These are phyloP conservation scores for Lithohypha guttulata DNA, from an alignment of 2,329 filamentous ascomycete genomes.

Conservation along the genomic window DNA sequence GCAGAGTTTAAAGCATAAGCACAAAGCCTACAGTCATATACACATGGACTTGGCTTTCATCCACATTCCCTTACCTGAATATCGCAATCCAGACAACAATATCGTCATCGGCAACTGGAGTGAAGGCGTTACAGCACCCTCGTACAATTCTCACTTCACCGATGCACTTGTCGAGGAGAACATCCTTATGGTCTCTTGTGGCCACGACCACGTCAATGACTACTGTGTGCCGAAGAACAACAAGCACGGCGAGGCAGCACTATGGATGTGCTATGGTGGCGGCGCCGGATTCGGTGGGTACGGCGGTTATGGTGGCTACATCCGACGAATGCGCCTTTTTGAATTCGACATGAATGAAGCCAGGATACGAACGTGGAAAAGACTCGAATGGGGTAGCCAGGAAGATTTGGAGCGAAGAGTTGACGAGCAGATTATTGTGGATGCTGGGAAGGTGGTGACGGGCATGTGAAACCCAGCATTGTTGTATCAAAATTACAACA, in stretches of 20 bases:
- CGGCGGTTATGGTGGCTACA: slow-evolving; percentile 76
- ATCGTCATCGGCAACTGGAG: slow-evolving; percentile 58
- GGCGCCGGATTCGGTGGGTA: slow-evolving; percentile 90
- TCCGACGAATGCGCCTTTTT: slow-evolving; percentile 76
- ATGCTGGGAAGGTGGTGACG: slow-evolving; percentile 43
- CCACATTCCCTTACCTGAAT: slow-evolving; percentile 91
- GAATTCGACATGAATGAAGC: slow-evolving; percentile 89
- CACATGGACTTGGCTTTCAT: slow-evolving; percentile 97
- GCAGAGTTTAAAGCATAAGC: slow-evolving; percentile 60
- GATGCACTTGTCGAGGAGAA: slow-evolving; percentile 79
- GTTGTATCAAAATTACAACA: too few relatives aligned
- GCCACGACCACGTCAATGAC: slow-evolving; percentile 95
- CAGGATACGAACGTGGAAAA: slow-evolving; percentile 83
- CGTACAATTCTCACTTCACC: slow-evolving; percentile 85
- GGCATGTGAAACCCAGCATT: slow-evolving; percentile 8
- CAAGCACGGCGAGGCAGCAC: slow-evolving; percentile 47
- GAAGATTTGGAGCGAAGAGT: slow-evolving; percentile 35
- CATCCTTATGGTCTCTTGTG: slow-evolving; percentile 77
- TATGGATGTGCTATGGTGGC: slow-evolving; percentile 99
- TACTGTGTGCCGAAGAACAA: slow-evolving; percentile 58
- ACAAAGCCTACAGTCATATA: slow-evolving; percentile 75
- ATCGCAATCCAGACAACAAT: slow-evolving; percentile 50
- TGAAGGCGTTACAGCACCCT: slow-evolving; percentile 77
- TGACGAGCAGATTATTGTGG: slow-evolving; percentile 52
- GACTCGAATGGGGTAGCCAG: slow-evolving; percentile 56